A percentile compares a stretch with the other conserved stretches of the same genome.
Evolutionary conservation across 2,329 filamentous ascomycete genomes (phyloP).

Genomic region (Trichoderma gracile): DNA sequence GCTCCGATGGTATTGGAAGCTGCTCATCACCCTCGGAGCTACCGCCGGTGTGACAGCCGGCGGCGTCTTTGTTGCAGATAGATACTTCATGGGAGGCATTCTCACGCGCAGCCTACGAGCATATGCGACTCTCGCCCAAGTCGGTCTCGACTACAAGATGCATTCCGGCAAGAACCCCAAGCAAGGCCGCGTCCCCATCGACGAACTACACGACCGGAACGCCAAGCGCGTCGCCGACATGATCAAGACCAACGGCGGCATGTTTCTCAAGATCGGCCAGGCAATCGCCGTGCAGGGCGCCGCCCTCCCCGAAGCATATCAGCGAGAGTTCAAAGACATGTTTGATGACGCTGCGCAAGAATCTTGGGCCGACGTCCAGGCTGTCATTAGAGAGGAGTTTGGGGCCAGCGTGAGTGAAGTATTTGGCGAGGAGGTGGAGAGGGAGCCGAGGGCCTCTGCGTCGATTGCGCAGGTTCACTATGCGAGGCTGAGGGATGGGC

Average conservation of each 20-base stretch:
- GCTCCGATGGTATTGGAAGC: slow-evolving; percentile 22
- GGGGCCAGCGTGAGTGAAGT: slow-evolving; percentile 15
- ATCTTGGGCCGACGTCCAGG: slow-evolving; percentile 15
- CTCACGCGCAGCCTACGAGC: slow-evolving; percentile 17
- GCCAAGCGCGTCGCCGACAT: slow-evolving; percentile 6
- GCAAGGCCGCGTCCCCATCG: neutral
- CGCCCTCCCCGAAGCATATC: slow-evolving; percentile 19
- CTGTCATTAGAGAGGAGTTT: slow-evolving; percentile 19
- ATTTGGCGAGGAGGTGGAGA: slow-evolving; percentile 11
- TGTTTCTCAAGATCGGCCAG: slow-evolving; percentile 24
- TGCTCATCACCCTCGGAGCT: slow-evolving; percentile 6
- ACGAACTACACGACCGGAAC: slow-evolving; percentile 19
- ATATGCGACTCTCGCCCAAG: slow-evolving; percentile 2
- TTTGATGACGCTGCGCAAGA: slow-evolving; percentile 22
- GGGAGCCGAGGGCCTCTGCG: slow-evolving; percentile 16
- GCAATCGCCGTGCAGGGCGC: slow-evolving; percentile 23
- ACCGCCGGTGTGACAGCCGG: neutral
- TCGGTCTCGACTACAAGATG: slow-evolving; percentile 21
- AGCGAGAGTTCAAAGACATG: slow-evolving; percentile 23
- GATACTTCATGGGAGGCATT: slow-evolving; percentile 20
- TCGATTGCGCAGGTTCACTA: slow-evolving; percentile 23
- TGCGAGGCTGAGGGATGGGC: slow-evolving; percentile 13
- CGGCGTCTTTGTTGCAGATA: neutral
- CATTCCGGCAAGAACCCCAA: slow-evolving; percentile 23
- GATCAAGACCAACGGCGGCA: slow-evolving; percentile 22